phyloP scores from a whole-genome alignment of 2,329 filamentous ascomycete genomes.

The Aspergillus jensenii region DNA sequence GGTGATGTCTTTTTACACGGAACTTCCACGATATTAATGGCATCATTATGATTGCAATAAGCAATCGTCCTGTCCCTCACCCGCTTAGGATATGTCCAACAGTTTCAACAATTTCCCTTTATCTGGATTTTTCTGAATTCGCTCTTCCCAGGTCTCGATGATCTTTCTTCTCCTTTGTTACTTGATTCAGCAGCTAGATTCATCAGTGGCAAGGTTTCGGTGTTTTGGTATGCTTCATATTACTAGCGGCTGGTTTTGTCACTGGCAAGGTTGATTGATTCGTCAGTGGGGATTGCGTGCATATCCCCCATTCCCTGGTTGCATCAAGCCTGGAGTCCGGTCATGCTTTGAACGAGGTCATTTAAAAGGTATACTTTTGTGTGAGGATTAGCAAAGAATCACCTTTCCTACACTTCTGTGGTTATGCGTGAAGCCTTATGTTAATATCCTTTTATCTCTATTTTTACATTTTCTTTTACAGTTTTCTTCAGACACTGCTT shows the following conservation, averaged over 20 bases:
- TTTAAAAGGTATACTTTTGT: conserved; percentile 15
- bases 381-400: conserved; percentile 3
- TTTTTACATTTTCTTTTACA: neutral
- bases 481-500: neutral
- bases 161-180: conserved; percentile 4
- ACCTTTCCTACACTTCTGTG: conserved; percentile 2
- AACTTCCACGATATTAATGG: neutral
- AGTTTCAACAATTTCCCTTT: conserved; percentile 1
- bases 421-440: conserved; percentile 1
- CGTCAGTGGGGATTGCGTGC: conserved; percentile 14
- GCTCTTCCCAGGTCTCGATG: neutral
- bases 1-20: neutral
- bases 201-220: conserved; percentile 8
- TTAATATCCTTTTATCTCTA: neutral
- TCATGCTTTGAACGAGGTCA: conserved; percentile 13
- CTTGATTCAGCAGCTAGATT: conserved; percentile 8
- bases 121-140: neutral
- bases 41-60: conserved; percentile 1
- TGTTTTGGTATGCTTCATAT: conserved; percentile 18
- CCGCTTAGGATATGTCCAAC: neutral
- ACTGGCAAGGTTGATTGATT: conserved; percentile 17
- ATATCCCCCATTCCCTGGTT: conserved; percentile 19
- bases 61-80: neutral
- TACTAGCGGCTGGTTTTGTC: conserved; percentile 16
- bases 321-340: conserved; percentile 29